Evolutionary conservation across 805 yeast genomes (phyloP).

Genomic region (Myxozyma nipponensis): DNA sequence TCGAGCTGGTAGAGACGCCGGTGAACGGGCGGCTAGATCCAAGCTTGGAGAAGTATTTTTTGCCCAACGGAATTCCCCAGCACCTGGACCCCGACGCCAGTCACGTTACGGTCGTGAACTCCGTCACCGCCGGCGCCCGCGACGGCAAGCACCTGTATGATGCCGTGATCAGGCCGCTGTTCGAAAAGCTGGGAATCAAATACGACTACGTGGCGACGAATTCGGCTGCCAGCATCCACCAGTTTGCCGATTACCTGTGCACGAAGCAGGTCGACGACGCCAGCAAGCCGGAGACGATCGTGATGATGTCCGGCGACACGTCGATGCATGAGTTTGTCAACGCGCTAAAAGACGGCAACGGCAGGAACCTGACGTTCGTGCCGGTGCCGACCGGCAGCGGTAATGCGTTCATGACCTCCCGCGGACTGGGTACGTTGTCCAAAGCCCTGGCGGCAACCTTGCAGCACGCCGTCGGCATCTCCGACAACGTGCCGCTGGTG

Average conservation of each 20-base stretch:
- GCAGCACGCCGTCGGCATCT: background rate
- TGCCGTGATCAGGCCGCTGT: constrained; percentile 35
- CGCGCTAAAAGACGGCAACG: constrained; percentile 33
- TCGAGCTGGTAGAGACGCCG: constrained; percentile 1
- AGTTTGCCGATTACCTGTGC: constrained; percentile 35
- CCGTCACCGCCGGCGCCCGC: constrained; percentile 34
- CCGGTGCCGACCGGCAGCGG: constrained; percentile 81
- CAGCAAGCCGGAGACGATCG: constrained; percentile 39
- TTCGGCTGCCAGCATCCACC: constrained; percentile 32
- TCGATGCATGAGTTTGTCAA: constrained; percentile 75
- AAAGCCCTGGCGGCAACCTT: constrained; percentile 5
- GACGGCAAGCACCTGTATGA: constrained; percentile 33
- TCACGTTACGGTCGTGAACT: constrained; percentile 37
- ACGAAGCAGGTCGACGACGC: constrained; percentile 2
- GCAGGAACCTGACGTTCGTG: constrained; percentile 18
- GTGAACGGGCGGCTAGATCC: background rate
- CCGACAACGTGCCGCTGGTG: constrained; percentile 11
- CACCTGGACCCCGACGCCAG: constrained; percentile 7
- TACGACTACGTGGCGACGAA: constrained; percentile 40
- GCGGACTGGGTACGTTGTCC: constrained; percentile 41
- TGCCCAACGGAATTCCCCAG: constrained; percentile 9
- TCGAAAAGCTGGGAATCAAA: constrained; percentile 34
- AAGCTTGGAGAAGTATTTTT: background rate
- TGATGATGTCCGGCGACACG: constrained; percentile 83
- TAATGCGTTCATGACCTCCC: constrained; percentile 68